Evolutionary conservation across 1,284 basidiomycete genomes (phyloP), one percentile per base, ranked within the genome.

Genomic region (Anthracocystis panici-leucophaei): DNA sequence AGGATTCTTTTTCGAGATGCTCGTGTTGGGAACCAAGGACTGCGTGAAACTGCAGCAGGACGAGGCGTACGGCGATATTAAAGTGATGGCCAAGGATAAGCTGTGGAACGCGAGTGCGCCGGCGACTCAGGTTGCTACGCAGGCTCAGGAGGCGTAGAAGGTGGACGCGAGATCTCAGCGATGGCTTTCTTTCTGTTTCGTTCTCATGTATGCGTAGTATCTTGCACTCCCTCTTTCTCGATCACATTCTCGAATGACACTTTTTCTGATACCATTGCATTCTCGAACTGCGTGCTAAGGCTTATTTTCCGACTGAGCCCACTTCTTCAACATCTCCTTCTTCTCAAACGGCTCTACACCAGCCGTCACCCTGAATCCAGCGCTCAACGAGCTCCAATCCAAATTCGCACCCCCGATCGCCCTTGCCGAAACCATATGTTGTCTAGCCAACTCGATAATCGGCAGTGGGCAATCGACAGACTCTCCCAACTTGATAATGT

Each of bases 1-100:
- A 0, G 91, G 93, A 2, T 98, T 99, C 89, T 99, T 99, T 89
- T 99, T 98, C 83, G 96, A 99, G 86, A 87, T 98, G 57, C 91
- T 99, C 31, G 93, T 97, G 4, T 90, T 99, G 2, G 92, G 93
- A 10, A 97, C 95, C 0, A 91, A 93, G 46, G 95, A 97, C 84
- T 93, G 92, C 82, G 88, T 99, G 77, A 90, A 91, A 77, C 86
- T 98, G 51, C 87, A 90, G 18, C 96, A 99, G 85, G 75, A 84
- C 4, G 80, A 83, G 33, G 81, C 86, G 21, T 97, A 94, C 82
- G 92, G 91, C 72, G 93, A 95, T 84, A 96, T 99, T 72, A 89
- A 92, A 80, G 89, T 98, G 44, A 87, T 88, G 8, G 91, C 91
- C 35, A 97, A 94, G 87, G 89, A 91, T 67, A 92, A 90, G 83